phyloP scores from a whole-genome alignment of 176 grass and related monocot species.

The Oropetium thomaeum region DNA sequence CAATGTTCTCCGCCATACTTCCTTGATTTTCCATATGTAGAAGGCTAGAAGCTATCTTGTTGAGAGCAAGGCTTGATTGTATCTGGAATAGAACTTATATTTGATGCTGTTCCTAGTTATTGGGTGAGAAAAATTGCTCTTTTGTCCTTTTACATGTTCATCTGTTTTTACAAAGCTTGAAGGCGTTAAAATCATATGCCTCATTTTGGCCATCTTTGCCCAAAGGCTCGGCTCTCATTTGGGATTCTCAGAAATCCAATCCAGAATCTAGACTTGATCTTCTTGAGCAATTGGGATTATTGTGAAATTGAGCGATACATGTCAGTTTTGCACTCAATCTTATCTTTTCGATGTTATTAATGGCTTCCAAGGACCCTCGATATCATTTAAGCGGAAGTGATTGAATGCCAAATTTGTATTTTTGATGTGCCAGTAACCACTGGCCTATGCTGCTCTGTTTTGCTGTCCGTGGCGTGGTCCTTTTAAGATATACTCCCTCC shows the following conservation, averaged over 20 bases:
- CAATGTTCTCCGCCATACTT: background rate
- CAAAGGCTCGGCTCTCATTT: background rate
- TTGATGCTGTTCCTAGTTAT: background rate
- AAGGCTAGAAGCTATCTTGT: background rate
- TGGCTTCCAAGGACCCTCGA: too few relatives aligned
- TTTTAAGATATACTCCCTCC: too few relatives aligned
- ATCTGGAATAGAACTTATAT: conserved; percentile 17
- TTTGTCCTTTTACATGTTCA: background rate
- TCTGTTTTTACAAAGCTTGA: background rate
- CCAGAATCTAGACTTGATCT: too few relatives aligned
- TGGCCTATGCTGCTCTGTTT: background rate
- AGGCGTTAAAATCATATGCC: background rate
- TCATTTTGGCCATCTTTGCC: background rate
- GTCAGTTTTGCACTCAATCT: background rate
- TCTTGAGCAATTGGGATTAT: background rate
- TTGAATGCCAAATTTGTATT: background rate
- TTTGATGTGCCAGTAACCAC: background rate
- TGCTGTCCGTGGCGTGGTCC: background rate
- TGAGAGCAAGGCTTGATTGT: conserved; percentile 14
- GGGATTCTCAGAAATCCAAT: background rate
- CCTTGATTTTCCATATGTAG: background rate
- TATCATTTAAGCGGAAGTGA: background rate
- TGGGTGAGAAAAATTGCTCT: background rate
- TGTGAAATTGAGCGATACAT: background rate
- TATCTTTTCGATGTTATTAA: too few relatives aligned